A percentile compares a stretch with the other conserved stretches of the same genome.
Evolutionary conservation across 2,329 filamentous ascomycete genomes (phyloP).

Genomic region (Chalara sp.): DNA sequence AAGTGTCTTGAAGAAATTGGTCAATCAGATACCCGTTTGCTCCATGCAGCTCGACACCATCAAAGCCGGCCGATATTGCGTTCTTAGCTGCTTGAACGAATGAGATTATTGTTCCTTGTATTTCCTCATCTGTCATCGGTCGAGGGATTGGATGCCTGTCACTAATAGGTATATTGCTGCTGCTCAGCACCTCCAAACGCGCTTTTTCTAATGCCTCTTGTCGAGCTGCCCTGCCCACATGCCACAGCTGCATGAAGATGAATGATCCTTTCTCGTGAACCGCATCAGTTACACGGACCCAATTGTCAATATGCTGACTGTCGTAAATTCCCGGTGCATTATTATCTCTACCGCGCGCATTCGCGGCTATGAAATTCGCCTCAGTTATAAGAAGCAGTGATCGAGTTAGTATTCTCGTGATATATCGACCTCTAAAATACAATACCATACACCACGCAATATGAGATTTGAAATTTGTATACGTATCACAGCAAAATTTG

Average conservation of each 20-base stretch:
- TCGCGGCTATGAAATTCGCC: too few species aligned
- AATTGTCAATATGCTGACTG: too few species aligned
- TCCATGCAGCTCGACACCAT: slow-evolving; percentile 35
- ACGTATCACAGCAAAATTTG: too few species aligned
- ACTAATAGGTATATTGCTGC: slow-evolving; percentile 15
- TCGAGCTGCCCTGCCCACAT: slow-evolving; percentile 42
- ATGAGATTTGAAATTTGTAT: too few species aligned
- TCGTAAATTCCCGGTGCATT: too few species aligned
- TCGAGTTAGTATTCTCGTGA: too few species aligned
- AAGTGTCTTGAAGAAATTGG: slow-evolving; percentile 48
- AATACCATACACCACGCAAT: too few species aligned
- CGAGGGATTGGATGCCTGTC: slow-evolving; percentile 25
- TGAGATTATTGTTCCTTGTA: slow-evolving; percentile 17
- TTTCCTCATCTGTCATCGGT: slow-evolving; percentile 29
- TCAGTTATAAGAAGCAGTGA: too few species aligned
- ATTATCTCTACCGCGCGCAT: too few species aligned
- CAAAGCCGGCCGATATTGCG: slow-evolving; percentile 40
- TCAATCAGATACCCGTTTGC: slow-evolving; percentile 47
- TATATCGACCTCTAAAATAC: too few species aligned
- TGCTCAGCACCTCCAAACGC: slow-evolving; percentile 2
- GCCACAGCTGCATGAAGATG: slow-evolving; percentile 58
- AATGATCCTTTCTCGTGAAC: slow-evolving; percentile 56
- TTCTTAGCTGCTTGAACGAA: slow-evolving; percentile 23
- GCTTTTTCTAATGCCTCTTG: slow-evolving; percentile 27
- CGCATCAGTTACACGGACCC: slow-evolving; percentile 42